Evolutionary conservation across 2,329 filamentous ascomycete species (phyloP).

Genomic region (Geosmithia flava): DNA sequence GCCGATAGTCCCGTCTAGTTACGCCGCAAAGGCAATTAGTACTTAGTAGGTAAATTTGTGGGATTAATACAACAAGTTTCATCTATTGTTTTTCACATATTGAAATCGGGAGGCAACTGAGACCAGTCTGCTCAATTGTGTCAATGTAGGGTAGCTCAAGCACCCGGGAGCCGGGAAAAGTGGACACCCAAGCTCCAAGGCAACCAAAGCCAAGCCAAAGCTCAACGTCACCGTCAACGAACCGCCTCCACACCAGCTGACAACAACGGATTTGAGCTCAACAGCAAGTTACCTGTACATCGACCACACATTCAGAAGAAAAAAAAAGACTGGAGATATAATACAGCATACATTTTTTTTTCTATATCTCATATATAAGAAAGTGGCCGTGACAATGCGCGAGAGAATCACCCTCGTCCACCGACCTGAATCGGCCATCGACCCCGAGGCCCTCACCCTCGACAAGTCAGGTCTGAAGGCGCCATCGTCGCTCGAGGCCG

Average conservation of each 20-base stretch:
- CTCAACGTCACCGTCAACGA: neutral
- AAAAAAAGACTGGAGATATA: neutral
- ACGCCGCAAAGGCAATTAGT: too few relatives aligned
- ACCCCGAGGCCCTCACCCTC: constrained; percentile 51
- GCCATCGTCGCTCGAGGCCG: constrained; percentile 42
- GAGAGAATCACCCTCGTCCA: constrained; percentile 72
- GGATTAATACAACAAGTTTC: too few relatives aligned
- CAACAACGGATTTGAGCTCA: too few relatives aligned
- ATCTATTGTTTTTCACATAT: too few relatives aligned
- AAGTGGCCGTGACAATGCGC: constrained; percentile 40
- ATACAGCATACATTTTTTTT: too few relatives aligned
- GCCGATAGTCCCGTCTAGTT: too few relatives aligned
- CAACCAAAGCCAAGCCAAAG: neutral
- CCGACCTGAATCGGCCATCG: constrained; percentile 47
- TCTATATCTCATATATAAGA: neutral
- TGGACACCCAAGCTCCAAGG: too few relatives aligned
- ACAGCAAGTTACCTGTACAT: neutral
- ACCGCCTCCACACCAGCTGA: neutral
- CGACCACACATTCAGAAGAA: neutral
- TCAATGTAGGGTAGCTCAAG: too few relatives aligned
- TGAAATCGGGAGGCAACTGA: too few relatives aligned
- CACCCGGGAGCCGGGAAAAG: too few relatives aligned
- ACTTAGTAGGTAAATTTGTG: too few relatives aligned
- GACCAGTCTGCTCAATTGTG: too few relatives aligned
- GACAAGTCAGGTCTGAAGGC: constrained; percentile 40